A percentile compares a stretch with the other conserved stretches of the same genome.
phyloP scores from a whole-genome alignment of 2,329 filamentous ascomycete genomes.

The Ilyonectria mors-panacis region DNA sequence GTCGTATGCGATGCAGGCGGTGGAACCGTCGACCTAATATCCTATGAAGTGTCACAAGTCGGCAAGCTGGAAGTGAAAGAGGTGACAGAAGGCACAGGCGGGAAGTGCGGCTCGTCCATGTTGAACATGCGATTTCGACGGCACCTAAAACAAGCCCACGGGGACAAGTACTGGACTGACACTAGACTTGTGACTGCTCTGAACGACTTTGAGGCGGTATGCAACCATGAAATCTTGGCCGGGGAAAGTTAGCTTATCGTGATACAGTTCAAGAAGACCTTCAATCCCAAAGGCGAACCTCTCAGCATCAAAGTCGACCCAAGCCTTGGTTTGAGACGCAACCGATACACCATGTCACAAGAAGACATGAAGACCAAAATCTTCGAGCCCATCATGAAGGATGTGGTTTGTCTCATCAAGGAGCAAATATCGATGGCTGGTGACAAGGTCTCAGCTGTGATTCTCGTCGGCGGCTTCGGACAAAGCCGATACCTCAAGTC shows the following conservation, averaged over 20 bases:
- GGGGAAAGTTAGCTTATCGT: slow-evolving; percentile 20
- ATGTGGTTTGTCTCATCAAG: slow-evolving; percentile 59
- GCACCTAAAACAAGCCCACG: slow-evolving; percentile 60
- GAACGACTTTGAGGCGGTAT: slow-evolving; percentile 59
- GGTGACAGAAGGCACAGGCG: slow-evolving; percentile 64
- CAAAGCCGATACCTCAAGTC: slow-evolving; percentile 61
- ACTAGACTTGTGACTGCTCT: slow-evolving; percentile 58
- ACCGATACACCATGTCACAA: slow-evolving; percentile 55
- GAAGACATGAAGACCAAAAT: slow-evolving; percentile 76
- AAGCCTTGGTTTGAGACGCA: slow-evolving; percentile 52
- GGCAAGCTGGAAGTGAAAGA: slow-evolving; percentile 63
- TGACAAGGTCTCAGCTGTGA: slow-evolving; percentile 55
- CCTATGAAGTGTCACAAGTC: slow-evolving; percentile 63
- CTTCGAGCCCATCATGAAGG: slow-evolving; percentile 59
- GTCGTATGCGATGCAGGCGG: slow-evolving; percentile 70
- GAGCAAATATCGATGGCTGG: slow-evolving; percentile 57
- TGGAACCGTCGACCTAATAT: slow-evolving; percentile 69
- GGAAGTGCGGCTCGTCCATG: slow-evolving; percentile 65
- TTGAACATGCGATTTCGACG: slow-evolving; percentile 64
- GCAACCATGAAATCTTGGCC: slow-evolving; percentile 58
- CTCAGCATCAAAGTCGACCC: slow-evolving; percentile 54
- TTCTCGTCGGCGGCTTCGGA: slow-evolving; percentile 66
- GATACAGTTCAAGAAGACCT: slow-evolving; percentile 57
- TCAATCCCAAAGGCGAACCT: slow-evolving; percentile 54
- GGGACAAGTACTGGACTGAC: slow-evolving; percentile 60